These are phyloP conservation scores for Tephrocybe sp. DNA, from an alignment of 768 basidiomycete species.

Conservation along the genomic window DNA sequence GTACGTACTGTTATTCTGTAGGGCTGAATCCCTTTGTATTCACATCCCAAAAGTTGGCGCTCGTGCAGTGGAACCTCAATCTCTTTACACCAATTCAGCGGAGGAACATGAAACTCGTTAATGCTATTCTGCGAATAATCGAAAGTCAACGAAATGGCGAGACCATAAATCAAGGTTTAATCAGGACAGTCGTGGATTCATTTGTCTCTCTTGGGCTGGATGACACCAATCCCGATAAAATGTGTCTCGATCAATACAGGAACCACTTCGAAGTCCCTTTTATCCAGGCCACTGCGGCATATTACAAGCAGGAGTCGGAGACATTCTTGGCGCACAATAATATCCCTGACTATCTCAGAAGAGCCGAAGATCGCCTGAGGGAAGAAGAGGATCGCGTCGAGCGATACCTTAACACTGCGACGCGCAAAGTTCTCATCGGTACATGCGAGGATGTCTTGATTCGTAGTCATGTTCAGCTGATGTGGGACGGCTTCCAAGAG, in stretches of 20 bases:
- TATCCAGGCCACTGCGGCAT: constrained; percentile 83
- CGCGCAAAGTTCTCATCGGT: constrained; percentile 75
- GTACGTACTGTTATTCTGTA: constrained; percentile 43
- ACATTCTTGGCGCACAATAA: constrained; percentile 86
- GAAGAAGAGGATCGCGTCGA: constrained; percentile 97
- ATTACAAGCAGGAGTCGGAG: constrained; percentile 91
- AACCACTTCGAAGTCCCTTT: constrained; percentile 90
- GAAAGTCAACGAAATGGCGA: constrained; percentile 95
- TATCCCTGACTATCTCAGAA: constrained; percentile 93
- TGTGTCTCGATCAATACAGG: constrained; percentile 91
- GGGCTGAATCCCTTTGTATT: background rate
- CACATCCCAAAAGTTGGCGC: constrained; percentile 67
- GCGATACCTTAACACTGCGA: constrained; percentile 87
- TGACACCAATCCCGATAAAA: constrained; percentile 88
- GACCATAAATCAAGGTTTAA: constrained; percentile 86
- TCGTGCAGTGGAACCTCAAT: constrained; percentile 94
- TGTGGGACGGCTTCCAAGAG: constrained; percentile 93
- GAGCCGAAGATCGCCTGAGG: constrained; percentile 86
- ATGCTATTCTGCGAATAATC: constrained; percentile 85
- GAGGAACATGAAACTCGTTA: constrained; percentile 79
- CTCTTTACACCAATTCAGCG: constrained; percentile 89
- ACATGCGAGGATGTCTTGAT: constrained; percentile 94
- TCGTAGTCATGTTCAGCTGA: constrained; percentile 74
- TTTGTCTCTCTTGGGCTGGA: constrained; percentile 95
- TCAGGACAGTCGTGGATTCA: constrained; percentile 94